Evolutionary conservation across 306 rosid genomes (phyloP), one percentile per base, ranked within the genome.

Genomic region (Lathyrus tuberosus): DNA sequence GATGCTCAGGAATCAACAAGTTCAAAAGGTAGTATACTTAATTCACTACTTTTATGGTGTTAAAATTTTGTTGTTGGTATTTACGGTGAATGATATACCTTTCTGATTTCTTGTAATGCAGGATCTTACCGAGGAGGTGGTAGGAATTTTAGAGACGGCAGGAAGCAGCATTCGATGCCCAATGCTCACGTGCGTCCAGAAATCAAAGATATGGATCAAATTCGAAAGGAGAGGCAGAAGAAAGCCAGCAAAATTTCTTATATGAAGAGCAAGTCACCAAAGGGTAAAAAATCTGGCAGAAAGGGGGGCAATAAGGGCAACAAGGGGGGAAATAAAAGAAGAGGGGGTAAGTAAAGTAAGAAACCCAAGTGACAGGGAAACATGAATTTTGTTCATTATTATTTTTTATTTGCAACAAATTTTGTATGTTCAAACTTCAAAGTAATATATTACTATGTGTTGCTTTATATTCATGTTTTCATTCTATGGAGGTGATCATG

Each of bases 101-200:
- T 71, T 46, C 38, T 5, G 5, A 33, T 65, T 71, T 48, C 12
- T 40, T 46, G 48, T 59, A 57, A 76, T 80, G 76, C 82, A 90
- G 91, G 84, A 48, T 62, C 79, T 67, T 80, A 54, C 48, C 82
- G 63, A 57, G 80, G 79, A 26, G 74, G 87, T 43, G 71, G 30
- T 16, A 71, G 84, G 49, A 71, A 81, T 13, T 78, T 77, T 67
- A 72, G 71, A 61, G 87, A 87, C 4, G 16, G 86, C 69, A 75
- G 73, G 82, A 85, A 74, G 76, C 89, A 79, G 86, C 59, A 77
- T 42, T 69, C 80, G 3, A 76, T 81, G 79, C 84, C 85, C 12
- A 92, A 89, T 81, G 84, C 92, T 78, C 89, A 89, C 61, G 85
- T 89, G 65, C 95, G 89, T 60, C 84, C 89, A 35, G 95, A 92